phyloP scores from a whole-genome alignment of 2,329 filamentous ascomycete genomes.

The Xylariaceae sp. region DNA sequence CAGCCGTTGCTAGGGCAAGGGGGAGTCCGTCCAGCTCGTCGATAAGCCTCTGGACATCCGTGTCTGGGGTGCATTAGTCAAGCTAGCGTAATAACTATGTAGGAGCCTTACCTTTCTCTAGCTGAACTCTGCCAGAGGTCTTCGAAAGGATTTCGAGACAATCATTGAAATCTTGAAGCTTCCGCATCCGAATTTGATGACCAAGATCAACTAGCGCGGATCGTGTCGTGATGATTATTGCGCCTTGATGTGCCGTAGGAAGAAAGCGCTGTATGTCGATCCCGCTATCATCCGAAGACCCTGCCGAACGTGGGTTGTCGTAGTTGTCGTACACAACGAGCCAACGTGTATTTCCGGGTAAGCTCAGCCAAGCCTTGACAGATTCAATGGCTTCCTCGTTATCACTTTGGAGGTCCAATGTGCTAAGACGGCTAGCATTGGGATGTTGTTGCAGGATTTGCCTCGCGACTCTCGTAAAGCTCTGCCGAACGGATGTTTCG shows the following conservation, averaged over 20 bases:
- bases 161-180: constrained; percentile 15
- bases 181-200: constrained; percentile 25
- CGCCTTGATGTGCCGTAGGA: constrained; percentile 31
- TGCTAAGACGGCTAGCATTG: not conserved
- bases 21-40: constrained; percentile 9
- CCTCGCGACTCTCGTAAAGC: not conserved
- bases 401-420: not conserved
- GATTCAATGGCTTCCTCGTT: constrained; percentile 1
- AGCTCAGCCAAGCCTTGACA: constrained; percentile 33
- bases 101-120: not conserved
- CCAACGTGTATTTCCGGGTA: constrained; percentile 30
- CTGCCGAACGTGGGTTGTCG: constrained; percentile 30
- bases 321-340: constrained; percentile 38
- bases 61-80: not conserved
- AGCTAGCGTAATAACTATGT: not conserved
- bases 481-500: not conserved
- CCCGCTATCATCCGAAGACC: constrained; percentile 10
- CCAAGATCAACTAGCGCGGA: constrained; percentile 28
- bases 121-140: not conserved
- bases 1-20: constrained; percentile 8
- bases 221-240: constrained; percentile 36
- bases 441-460: not conserved
- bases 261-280: constrained; percentile 29
- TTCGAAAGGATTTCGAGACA: not conserved
- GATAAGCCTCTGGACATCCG: constrained; percentile 1